These are phyloP conservation scores for Kipferlia bialata DNA, from an alignment of 78 protist genomes.

Conservation along the genomic window DNA sequence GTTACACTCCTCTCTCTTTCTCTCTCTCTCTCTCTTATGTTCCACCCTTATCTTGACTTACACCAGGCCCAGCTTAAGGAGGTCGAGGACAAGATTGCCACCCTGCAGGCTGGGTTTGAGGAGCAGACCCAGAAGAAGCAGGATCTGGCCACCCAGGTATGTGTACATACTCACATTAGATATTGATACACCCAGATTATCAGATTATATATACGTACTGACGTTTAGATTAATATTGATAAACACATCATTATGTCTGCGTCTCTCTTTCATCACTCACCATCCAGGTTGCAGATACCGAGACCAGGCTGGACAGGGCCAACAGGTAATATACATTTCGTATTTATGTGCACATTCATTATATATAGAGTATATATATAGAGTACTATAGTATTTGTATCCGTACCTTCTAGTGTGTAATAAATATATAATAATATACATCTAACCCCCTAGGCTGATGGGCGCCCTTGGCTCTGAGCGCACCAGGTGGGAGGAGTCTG, in stretches of 20 bases:
- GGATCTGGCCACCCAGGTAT: slow-evolving; percentile 6
- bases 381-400: no score
- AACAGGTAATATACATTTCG: no score
- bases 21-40: no score
- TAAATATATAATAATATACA: not conserved
- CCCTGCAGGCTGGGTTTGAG: slow-evolving; percentile 19
- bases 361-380: no score
- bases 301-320: slow-evolving; percentile 15
- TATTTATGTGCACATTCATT: no score
- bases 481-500: slow-evolving; percentile 45
- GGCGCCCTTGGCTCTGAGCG: slow-evolving; percentile 55
- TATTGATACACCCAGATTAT: no score
- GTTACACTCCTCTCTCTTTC: no score
- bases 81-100: slow-evolving; percentile 5
- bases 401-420: no score
- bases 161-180: slow-evolving; percentile 8
- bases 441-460: slow-evolving; percentile 20
- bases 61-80: slow-evolving; percentile 20
- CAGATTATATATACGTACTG: no score
- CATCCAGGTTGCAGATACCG: not conserved
- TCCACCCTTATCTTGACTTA: no score
- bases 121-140: slow-evolving; percentile 17
- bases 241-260: not conserved
- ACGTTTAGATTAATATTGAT: no score
- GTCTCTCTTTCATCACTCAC: not conserved